Base-by-base conservation (phyloP, 352 stramenopile species). In the Sclerospora graminicola region DNA sequence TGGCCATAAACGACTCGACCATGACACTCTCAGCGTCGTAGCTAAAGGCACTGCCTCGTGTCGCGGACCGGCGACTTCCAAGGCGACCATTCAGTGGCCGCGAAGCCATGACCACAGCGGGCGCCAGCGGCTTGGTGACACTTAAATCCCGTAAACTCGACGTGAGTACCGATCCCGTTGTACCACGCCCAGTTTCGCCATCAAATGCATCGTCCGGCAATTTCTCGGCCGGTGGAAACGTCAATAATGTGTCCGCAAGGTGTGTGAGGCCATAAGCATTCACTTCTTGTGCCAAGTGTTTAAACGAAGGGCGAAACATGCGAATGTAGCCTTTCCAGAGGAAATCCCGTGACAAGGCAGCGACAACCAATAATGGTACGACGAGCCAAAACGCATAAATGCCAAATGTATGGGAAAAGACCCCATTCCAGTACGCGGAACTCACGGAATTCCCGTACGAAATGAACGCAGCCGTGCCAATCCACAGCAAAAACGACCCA, bases 11-110 rank as follows among this genome's bases (percentile, higher is more conserved):
- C 21, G 78, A 87, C 55, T 91, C 77, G 19, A 89, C 82, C 82
- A 93, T 91, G 29, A 93, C 75, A 62, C 74, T 86, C 48, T 93
- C 82, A 15, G 82, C 79, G 26, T 93, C 82, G 62, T 93, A 93
- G 51, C 82, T 91, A 57, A 93, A 93, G 4, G 82, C 82, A 38
- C 66, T 86, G 35, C 82, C 82, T 36, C 82, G 73, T 19, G 64
- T 72, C 5, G 48, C 35, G 0, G 58, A 67, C 16, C 48, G 44
- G n/a, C 50, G 69, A 60, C 44, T 69, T 13, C 43, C 58, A 10
- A 70, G 11, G 16, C 57, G 54, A 2, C 57, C 47, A 9, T 50
- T 56, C 14, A 62, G 50, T 38, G 48, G 63, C 5, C 56, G 59
- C 7, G 45, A 20, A 4, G 60, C 47, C 51, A 66, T 60, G 13